Evolutionary conservation across 257 asterid species (phyloP), one percentile per base, ranked within the genome.

Genomic region (Paraleonurus japonicus): DNA sequence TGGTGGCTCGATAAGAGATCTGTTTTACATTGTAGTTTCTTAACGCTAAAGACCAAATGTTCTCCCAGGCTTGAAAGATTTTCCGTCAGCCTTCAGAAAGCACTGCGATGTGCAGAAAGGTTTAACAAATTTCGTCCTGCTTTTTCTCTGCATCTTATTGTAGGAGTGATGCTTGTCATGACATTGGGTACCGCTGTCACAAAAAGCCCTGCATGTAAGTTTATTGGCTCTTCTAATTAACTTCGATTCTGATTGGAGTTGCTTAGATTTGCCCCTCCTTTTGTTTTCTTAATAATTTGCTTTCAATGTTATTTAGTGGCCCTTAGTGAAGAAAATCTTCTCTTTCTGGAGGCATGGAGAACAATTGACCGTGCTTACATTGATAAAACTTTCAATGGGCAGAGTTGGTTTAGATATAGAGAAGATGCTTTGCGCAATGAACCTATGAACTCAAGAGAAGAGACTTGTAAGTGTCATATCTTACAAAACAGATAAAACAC

Each of bases 301-400:
- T 50, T 79, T 33, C 43, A 16, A 41, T 68, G 54, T 24, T 58
- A 65, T 77, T 63, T 72, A 94, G 99, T 84, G 91, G 98, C 96
- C 65, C 92, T 94, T 32, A 89, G 76, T 22, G 96, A 91, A 88
- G 98, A 95, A 80, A 92, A 95, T 80, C 90, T 86, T 71, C 96
- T 92, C 30, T 95, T 95, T 77, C 65, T 95, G 86, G 99, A 95
- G 87, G 97, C 99, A 1, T 95, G 99, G 99, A 85, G 98, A 86
- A 90, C 94, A 41, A 71, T 95, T 63, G 98, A 95, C 79, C 96
- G 98, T 50, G 99, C 98, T 48, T 95, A 89, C 83, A 82, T 95
- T 70, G 99, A 95, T 82, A 95, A 95, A 70, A 86, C 76, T 68
- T 95, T 95, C 85, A 95, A 92, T 41, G 99, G 99, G 41, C 99